phyloP scores from a whole-genome alignment of 1,284 basidiomycete species.

The Sphagnurus paluster region DNA sequence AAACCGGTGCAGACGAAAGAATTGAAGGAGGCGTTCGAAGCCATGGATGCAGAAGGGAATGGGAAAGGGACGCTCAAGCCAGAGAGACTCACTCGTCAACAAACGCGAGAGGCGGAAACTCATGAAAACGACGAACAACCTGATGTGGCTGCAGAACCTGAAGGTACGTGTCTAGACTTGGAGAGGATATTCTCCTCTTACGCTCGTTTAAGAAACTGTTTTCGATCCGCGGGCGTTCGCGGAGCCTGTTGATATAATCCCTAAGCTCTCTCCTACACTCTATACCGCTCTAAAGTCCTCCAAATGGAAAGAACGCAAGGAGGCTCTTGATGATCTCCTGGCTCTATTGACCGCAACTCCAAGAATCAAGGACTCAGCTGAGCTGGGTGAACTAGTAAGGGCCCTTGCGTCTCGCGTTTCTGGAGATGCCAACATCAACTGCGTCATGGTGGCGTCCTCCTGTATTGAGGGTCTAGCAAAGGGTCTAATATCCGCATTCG shows the following conservation, averaged over 20 bases:
- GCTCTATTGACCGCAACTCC: conserved; percentile 73
- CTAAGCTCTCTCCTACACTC: conserved; percentile 76
- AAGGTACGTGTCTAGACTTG: conserved; percentile 34
- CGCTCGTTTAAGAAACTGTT: conserved; percentile 37
- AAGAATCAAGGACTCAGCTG: conserved; percentile 77
- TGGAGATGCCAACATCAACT: conserved; percentile 94
- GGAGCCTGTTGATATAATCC: conserved; percentile 80
- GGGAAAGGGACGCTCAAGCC: conserved; percentile 83
- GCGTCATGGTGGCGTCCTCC: conserved; percentile 87
- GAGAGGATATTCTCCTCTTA: neutral
- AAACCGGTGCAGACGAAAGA: conserved; percentile 99
- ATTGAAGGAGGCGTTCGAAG: conserved; percentile 88
- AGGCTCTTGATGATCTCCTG: conserved; percentile 84
- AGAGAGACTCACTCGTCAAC: conserved; percentile 77
- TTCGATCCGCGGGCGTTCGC: conserved; percentile 84
- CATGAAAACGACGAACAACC: conserved; percentile 42
- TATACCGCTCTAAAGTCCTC: conserved; percentile 79
- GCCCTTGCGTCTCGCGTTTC: conserved; percentile 82
- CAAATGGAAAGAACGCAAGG: conserved; percentile 99
- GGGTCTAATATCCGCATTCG: conserved; percentile 78
- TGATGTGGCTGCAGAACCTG: conserved; percentile 32
- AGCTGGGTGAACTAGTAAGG: conserved; percentile 73
- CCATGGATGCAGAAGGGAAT: conserved; percentile 79
- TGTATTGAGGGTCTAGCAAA: conserved; percentile 88
- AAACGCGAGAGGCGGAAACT: conserved; percentile 72